phyloP scores from a whole-genome alignment of 371 early-diverging fungal species.

The Apophysomyces sp. region DNA sequence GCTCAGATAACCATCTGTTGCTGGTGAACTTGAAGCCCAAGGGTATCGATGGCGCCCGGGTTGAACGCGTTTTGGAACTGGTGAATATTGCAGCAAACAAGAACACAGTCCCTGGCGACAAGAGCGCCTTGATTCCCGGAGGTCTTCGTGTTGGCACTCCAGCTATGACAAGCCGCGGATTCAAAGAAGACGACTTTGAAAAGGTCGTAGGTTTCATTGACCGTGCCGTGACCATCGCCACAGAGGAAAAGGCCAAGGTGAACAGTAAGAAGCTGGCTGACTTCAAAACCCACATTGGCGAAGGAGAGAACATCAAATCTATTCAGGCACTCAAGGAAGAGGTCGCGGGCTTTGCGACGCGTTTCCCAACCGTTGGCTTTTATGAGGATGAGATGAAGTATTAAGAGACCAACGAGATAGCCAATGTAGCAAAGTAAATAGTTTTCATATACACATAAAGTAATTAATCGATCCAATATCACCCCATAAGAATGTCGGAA shows the following conservation, averaged over 20 bases:
- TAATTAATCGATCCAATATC: not conserved
- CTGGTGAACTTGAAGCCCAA: slow-evolving; percentile 84
- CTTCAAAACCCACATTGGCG: slow-evolving; percentile 68
- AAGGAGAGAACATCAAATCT: slow-evolving; percentile 51
- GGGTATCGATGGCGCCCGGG: slow-evolving; percentile 91
- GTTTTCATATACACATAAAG: not conserved
- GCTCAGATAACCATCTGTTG: slow-evolving; percentile 95
- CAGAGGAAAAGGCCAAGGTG: slow-evolving; percentile 59
- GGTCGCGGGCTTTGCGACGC: slow-evolving; percentile 63
- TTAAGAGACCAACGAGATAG: not conserved
- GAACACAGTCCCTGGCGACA: slow-evolving; percentile 98
- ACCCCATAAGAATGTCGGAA: no score
- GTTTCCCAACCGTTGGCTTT: slow-evolving; percentile 75
- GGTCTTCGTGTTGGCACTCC: slow-evolving; percentile 95
- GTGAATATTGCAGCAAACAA: slow-evolving; percentile 98
- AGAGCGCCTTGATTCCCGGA: slow-evolving; percentile 91
- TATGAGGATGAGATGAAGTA: slow-evolving; percentile 59
- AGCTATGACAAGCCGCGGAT: slow-evolving; percentile 97
- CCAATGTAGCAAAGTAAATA: slow-evolving; percentile 8
- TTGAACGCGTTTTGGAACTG: slow-evolving; percentile 91
- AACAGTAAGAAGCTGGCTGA: slow-evolving; percentile 67
- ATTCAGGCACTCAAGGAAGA: slow-evolving; percentile 62
- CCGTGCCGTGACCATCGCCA: slow-evolving; percentile 73
- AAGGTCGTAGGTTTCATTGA: slow-evolving; percentile 86
- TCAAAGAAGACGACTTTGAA: slow-evolving; percentile 85